phyloP scores from a whole-genome alignment of 2,329 filamentous ascomycete species.

The Bipolaris victoriae region DNA sequence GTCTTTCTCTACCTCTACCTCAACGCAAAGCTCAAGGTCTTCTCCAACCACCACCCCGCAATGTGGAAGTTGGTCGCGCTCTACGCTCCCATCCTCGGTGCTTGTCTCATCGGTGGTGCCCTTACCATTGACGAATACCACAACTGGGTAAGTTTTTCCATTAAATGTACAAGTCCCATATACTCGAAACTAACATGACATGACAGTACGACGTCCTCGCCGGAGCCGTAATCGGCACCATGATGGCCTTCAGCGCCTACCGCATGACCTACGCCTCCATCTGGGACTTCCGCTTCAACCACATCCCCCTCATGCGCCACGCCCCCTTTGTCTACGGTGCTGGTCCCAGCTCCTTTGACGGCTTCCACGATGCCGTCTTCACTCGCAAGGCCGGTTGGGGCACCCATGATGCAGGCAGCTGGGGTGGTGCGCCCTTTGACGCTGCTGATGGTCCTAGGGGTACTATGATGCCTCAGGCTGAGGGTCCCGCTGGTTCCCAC shows the following conservation, averaged over 20 bases:
- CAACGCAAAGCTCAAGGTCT: slow-evolving; percentile 80
- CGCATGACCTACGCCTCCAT: slow-evolving; percentile 71
- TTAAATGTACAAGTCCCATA: no score
- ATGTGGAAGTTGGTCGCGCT: slow-evolving; percentile 74
- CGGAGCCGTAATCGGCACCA: slow-evolving; percentile 68
- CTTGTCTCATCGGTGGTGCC: slow-evolving; percentile 70
- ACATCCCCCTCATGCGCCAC: slow-evolving; percentile 68
- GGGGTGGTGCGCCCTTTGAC: slow-evolving; percentile 53
- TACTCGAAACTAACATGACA: not conserved
- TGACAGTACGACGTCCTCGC: slow-evolving; percentile 73
- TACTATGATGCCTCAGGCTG: slow-evolving; percentile 38
- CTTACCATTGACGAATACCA: slow-evolving; percentile 75
- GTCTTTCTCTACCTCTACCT: slow-evolving; percentile 75
- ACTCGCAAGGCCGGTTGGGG: slow-evolving; percentile 69
- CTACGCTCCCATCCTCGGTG: slow-evolving; percentile 71
- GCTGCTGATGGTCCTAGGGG: slow-evolving; percentile 48
- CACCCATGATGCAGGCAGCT: slow-evolving; percentile 46
- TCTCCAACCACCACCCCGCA: slow-evolving; percentile 71
- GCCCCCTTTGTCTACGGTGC: slow-evolving; percentile 61
- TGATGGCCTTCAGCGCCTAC: slow-evolving; percentile 69
- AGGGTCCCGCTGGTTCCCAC: slow-evolving; percentile 39
- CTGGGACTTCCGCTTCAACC: slow-evolving; percentile 72
- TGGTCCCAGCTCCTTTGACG: slow-evolving; percentile 47
- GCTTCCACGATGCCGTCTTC: slow-evolving; percentile 62
- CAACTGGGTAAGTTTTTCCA: slow-evolving; percentile 51